These are phyloP conservation scores for Shiraia bambusicola DNA, from an alignment of 2,329 filamentous ascomycete species.

Conservation along the genomic window DNA sequence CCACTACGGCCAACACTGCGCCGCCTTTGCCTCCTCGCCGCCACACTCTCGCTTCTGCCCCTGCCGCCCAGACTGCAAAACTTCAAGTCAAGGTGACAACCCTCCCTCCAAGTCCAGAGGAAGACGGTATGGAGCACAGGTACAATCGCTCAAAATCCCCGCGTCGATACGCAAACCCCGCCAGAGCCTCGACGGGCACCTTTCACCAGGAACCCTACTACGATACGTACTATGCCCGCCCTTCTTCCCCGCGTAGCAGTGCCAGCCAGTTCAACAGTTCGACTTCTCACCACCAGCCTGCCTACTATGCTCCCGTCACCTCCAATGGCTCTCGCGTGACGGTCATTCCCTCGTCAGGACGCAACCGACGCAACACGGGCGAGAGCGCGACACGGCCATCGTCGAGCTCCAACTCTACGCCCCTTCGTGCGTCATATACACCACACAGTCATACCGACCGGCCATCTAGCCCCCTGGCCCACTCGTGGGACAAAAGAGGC, in stretches of 20 bases:
- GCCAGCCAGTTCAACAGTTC: constrained; percentile 32
- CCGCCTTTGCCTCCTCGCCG: constrained; percentile 31
- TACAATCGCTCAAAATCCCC: constrained; percentile 41
- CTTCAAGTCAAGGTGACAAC: constrained; percentile 17
- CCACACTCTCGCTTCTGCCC: constrained; percentile 22
- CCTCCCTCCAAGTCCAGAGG: constrained; percentile 7
- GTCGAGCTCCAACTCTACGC: constrained; percentile 33
- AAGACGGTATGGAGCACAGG: constrained; percentile 38
- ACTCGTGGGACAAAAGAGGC: constrained; percentile 35
- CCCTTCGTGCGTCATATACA: constrained; percentile 35
- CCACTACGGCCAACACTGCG: constrained; percentile 16
- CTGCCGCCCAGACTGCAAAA: constrained; percentile 22
- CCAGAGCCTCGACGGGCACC: constrained; percentile 41
- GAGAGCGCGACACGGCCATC: constrained; percentile 40
- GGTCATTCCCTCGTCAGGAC: constrained; percentile 45
- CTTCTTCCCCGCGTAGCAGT: constrained; percentile 38
- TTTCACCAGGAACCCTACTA: constrained; percentile 40
- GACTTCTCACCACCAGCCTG: constrained; percentile 27
- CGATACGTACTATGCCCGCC: constrained; percentile 32
- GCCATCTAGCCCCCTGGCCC: constrained; percentile 47
- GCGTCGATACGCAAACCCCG: constrained; percentile 36
- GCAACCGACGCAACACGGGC: constrained; percentile 50
- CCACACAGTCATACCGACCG: constrained; percentile 27
- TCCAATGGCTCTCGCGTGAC: constrained; percentile 30
- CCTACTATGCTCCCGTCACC: constrained; percentile 27